These are phyloP conservation scores for Cutaneotrichosporon arboriforme DNA, from an alignment of 1,284 basidiomycete species.

Conservation along the genomic window DNA sequence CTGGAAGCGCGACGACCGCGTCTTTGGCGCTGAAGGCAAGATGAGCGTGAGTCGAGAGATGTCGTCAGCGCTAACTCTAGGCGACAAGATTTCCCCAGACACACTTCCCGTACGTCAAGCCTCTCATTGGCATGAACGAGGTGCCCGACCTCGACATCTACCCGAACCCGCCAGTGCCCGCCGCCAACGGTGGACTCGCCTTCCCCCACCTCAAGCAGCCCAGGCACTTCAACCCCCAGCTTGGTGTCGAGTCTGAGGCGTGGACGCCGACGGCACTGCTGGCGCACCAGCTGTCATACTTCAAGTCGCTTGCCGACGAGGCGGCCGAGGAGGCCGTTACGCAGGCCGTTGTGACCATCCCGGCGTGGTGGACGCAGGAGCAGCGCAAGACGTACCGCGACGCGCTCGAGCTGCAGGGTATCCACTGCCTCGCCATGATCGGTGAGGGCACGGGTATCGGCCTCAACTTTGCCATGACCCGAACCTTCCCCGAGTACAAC, in stretches of 20 bases:
- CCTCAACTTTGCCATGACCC: constrained; percentile 94
- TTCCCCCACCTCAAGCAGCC: constrained; percentile 64
- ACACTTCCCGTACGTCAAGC: constrained; percentile 80
- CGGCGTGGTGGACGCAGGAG: constrained; percentile 77
- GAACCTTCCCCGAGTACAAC: constrained; percentile 60
- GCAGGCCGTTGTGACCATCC: constrained; percentile 80
- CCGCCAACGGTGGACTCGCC: constrained; percentile 55
- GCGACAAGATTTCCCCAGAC: constrained; percentile 85
- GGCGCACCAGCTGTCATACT: constrained; percentile 89
- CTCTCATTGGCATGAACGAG: constrained; percentile 57
- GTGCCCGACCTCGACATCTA: constrained; percentile 52
- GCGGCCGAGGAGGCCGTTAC: constrained; percentile 61
- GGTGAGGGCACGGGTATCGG: constrained; percentile 91
- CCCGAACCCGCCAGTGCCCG: constrained; percentile 33
- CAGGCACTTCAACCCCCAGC: constrained; percentile 56
- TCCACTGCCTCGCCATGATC: constrained; percentile 75
- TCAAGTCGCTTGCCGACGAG: constrained; percentile 78
- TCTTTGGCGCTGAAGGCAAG: constrained; percentile 83
- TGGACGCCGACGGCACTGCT: constrained; percentile 87
- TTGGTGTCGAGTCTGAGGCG: constrained; percentile 50
- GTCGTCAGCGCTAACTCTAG: constrained; percentile 47
- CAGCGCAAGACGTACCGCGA: constrained; percentile 85
- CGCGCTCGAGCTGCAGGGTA: constrained; percentile 81
- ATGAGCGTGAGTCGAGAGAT: constrained; percentile 61
- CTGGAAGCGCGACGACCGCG: constrained; percentile 79